phyloP scores from a whole-genome alignment of 1,284 basidiomycete species.

The Coniferiporia weirii region DNA sequence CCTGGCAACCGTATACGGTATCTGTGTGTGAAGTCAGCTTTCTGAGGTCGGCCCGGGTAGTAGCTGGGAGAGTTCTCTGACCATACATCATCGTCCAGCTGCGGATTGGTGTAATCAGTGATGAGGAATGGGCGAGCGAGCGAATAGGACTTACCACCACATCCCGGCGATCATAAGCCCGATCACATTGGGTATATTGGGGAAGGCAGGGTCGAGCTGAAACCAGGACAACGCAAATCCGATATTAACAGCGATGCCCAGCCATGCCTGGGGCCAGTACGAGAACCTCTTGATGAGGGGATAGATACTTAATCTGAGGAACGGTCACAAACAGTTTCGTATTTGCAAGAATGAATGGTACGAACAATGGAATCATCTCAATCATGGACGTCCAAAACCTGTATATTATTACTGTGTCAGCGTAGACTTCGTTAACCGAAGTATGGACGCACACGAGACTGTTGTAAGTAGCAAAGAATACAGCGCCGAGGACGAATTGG shows the following conservation, averaged over 20 bases:
- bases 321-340: not conserved
- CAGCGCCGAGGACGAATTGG: slow-evolving; percentile 35
- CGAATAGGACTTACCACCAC: slow-evolving; percentile 25
- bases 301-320: slow-evolving; percentile 33
- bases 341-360: slow-evolving; percentile 10
- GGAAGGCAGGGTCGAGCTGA: not conserved
- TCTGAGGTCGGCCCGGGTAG: not conserved
- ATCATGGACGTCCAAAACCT: slow-evolving; percentile 40
- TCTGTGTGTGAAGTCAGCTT: slow-evolving; percentile 32
- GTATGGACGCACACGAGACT: slow-evolving; percentile 21
- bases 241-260: slow-evolving; percentile 20
- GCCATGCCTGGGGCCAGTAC: slow-evolving; percentile 63
- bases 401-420: not conserved
- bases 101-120: not conserved
- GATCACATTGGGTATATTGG: slow-evolving; percentile 22
- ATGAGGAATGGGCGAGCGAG: not conserved
- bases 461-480: slow-evolving; percentile 23
- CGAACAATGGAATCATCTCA: slow-evolving; percentile 40
- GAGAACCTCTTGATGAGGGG: slow-evolving; percentile 60
- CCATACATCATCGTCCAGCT: slow-evolving; percentile 17
- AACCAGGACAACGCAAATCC: slow-evolving; percentile 9
- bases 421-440: slow-evolving; percentile 11
- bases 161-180: slow-evolving; percentile 35
- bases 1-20: slow-evolving; percentile 45
- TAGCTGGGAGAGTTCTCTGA: not conserved